Evolutionary conservation across 2,329 filamentous ascomycete genomes (phyloP).

Genomic region (Botryotinia globosa): DNA sequence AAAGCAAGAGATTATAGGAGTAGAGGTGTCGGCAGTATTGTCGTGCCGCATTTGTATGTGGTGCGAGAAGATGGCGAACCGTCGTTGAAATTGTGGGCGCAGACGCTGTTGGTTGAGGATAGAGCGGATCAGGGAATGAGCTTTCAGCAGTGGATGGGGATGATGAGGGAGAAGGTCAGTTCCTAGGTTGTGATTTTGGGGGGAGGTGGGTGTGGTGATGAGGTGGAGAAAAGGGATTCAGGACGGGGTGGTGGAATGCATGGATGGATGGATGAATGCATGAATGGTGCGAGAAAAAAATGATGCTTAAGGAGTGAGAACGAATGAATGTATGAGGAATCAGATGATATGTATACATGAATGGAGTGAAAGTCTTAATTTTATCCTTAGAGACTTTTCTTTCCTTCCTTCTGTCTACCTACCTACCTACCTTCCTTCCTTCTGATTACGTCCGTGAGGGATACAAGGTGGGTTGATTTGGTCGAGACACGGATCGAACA

Average conservation of each 20-base stretch:
- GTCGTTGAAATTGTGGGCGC: constrained; percentile 91
- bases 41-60: constrained; percentile 88
- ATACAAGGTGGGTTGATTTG: neutral
- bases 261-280: neutral
- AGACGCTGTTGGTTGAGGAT: constrained; percentile 93
- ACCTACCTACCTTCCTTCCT: neutral
- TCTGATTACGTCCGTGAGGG: neutral
- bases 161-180: constrained; percentile 88
- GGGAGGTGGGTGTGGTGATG: too few relatives aligned
- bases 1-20: constrained; percentile 88
- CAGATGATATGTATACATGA: neutral
- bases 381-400: neutral
- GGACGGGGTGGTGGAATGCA: neutral
- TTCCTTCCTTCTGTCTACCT: neutral
- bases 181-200: constrained; percentile 11
- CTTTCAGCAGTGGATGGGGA: constrained; percentile 89
- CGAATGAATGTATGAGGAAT: neutral
- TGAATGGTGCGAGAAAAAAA: neutral
- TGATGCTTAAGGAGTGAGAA: neutral
- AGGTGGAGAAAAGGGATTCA: neutral
- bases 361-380: constrained; percentile 1
- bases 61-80: constrained; percentile 95
- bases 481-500: neutral
- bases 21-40: constrained; percentile 87
- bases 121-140: constrained; percentile 91